Conservation (phyloP, 2,329 filamentous ascomycete genomes). For the Chalaropsis thielavioides region DNA sequence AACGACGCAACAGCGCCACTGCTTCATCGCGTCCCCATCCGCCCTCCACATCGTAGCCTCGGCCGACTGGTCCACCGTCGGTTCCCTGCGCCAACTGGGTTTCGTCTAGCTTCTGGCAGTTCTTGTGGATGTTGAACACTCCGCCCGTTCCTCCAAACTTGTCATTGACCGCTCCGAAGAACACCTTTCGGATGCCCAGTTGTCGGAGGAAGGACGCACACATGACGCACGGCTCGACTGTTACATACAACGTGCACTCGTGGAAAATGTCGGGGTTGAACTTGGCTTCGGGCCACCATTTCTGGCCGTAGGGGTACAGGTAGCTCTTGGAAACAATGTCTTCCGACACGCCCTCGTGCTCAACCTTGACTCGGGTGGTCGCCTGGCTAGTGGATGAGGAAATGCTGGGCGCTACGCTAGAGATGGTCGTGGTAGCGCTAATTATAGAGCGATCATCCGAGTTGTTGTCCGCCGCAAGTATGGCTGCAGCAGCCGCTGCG, state of each 20-base stretch:
- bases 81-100: conserved; percentile 22
- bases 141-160: conserved; percentile 93
- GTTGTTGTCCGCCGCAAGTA: conserved; percentile 11
- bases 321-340: conserved; percentile 41
- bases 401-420: conserved; percentile 13
- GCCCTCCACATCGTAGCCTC: conserved; percentile 67
- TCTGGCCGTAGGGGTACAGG: conserved; percentile 47
- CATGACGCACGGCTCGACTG: conserved; percentile 98
- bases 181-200: conserved; percentile 74
- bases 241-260: conserved; percentile 76
- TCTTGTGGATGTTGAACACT: conserved; percentile 65
- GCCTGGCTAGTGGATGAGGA: conserved; percentile 14
- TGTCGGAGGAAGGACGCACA: conserved; percentile 87
- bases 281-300: conserved; percentile 22
- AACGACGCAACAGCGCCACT: conserved; percentile 78
- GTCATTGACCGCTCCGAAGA: conserved; percentile 91
- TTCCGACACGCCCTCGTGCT: conserved; percentile 23
- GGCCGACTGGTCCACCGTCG: conserved; percentile 57
- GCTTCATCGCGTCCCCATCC: conserved; percentile 85
- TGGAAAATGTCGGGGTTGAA: conserved; percentile 26
- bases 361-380: conserved; percentile 15
- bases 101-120: conserved; percentile 16
- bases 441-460: conserved; percentile 13
- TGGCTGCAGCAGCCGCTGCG: conserved; percentile 28
- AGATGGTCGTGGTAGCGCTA: conserved; percentile 11